Conservation (phyloP, 192 early-diverging fungal genomes). For the Lobosporangium transversale region DNA sequence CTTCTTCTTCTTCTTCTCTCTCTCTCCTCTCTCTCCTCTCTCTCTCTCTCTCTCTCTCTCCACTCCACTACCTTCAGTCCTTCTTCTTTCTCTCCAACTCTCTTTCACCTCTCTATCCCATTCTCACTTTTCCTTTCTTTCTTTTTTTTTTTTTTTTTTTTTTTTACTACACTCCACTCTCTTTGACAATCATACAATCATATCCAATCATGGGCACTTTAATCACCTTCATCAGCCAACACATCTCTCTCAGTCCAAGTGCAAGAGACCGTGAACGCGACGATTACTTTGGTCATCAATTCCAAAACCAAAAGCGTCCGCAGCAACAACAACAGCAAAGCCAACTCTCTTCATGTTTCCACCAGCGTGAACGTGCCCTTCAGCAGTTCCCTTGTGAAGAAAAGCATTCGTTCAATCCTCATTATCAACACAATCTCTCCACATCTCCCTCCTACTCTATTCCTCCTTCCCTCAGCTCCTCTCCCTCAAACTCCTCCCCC, state of each 20-base stretch:
- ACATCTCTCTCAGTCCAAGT: neutral
- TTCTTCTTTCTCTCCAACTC: neutral
- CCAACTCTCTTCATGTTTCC: constrained; percentile 18
- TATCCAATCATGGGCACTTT: constrained; percentile 11
- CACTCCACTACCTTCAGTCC: neutral
- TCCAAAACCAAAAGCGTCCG: neutral
- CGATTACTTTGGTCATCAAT: neutral
- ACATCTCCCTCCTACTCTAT: constrained; percentile 11
- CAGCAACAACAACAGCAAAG: constrained; percentile 2
- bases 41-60: constrained; percentile 1
- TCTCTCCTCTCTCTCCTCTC: neutral
- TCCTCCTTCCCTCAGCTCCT: constrained; percentile 20
- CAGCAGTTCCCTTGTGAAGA: constrained; percentile 41
- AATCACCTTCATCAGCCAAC: constrained; percentile 30
- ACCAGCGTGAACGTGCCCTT: constrained; percentile 16
- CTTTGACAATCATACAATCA: neutral
- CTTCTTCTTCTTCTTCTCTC: neutral
- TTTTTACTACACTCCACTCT: neutral
- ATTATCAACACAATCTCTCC: constrained; percentile 45
- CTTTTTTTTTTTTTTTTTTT: neutral
- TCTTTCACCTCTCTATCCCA: too few species aligned
- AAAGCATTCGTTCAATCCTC: constrained; percentile 39
- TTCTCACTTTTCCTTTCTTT: neutral
- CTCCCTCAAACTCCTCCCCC: constrained; percentile 20
- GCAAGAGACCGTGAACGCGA: neutral